phyloP scores from a whole-genome alignment of 2,329 filamentous ascomycete species.

The Penicillium sclerotigenum region DNA sequence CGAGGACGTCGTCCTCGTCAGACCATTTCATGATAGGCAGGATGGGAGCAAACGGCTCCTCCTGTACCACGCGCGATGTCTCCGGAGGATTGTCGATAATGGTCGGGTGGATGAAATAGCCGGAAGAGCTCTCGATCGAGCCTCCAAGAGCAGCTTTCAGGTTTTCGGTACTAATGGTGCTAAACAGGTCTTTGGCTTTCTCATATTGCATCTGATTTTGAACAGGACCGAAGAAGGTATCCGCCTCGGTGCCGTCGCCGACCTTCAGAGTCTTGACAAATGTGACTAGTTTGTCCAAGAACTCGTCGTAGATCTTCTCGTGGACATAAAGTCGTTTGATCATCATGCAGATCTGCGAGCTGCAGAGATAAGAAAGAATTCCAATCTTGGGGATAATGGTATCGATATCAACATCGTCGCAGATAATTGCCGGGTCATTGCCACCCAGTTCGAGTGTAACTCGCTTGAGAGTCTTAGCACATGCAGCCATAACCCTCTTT shows the following conservation, averaged over 20 bases:
- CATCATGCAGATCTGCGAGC: constrained; percentile 55
- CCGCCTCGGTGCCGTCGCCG: constrained; percentile 41
- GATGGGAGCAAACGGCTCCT: constrained; percentile 64
- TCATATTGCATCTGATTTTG: constrained; percentile 66
- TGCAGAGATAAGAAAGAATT: constrained; percentile 51
- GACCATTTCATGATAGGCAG: constrained; percentile 62
- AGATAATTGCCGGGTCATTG: constrained; percentile 56
- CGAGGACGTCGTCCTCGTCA: constrained; percentile 58
- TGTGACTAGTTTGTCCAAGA: constrained; percentile 48
- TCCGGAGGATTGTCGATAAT: constrained; percentile 59
- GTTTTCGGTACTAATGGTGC: constrained; percentile 54
- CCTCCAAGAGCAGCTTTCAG: constrained; percentile 54
- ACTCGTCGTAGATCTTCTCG: constrained; percentile 56
- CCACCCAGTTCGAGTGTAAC: constrained; percentile 55
- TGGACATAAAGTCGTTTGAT: constrained; percentile 62
- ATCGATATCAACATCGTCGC: constrained; percentile 52
- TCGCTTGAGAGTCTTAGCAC: constrained; percentile 52
- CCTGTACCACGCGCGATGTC: constrained; percentile 53
- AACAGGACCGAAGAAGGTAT: constrained; percentile 56
- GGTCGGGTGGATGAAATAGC: constrained; percentile 59
- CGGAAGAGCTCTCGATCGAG: constrained; percentile 43
- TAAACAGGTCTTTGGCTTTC: constrained; percentile 55
- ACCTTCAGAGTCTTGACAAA: constrained; percentile 45
- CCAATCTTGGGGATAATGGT: constrained; percentile 47
- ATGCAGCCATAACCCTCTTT: constrained; percentile 50